These are phyloP conservation scores for Pseudogymnoascus verrucosus DNA, from an alignment of 2,329 filamentous ascomycete genomes.

Conservation along the genomic window DNA sequence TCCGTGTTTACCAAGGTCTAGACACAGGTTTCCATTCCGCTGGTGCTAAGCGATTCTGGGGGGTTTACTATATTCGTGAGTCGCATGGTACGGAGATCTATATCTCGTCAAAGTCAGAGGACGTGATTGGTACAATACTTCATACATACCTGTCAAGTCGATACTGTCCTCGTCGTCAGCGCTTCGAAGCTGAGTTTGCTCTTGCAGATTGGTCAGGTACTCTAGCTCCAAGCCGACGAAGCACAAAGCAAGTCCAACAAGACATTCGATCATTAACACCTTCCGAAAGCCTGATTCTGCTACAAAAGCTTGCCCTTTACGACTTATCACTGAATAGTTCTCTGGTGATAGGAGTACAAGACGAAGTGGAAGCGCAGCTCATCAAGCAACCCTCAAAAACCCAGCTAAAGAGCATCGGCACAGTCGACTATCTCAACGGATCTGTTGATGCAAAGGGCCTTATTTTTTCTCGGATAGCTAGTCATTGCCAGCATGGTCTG, in stretches of 20 bases:
- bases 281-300: slow-evolving; percentile 31
- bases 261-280: slow-evolving; percentile 35
- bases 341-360: slow-evolving; percentile 26
- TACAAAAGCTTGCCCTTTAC: slow-evolving; percentile 26
- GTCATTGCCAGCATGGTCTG: slow-evolving; percentile 33
- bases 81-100: slow-evolving; percentile 31
- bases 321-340: slow-evolving; percentile 18
- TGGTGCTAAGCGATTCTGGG: slow-evolving; percentile 33
- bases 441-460: slow-evolving; percentile 28
- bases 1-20: slow-evolving; percentile 29
- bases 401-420: slow-evolving; percentile 33
- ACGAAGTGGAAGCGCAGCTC: slow-evolving; percentile 29
- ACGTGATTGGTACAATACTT: slow-evolving; percentile 34
- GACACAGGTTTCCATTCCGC: slow-evolving; percentile 34
- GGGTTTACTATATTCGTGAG: slow-evolving; percentile 25
- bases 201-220: slow-evolving; percentile 31
- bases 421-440: slow-evolving; percentile 32
- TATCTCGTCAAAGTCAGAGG: slow-evolving; percentile 36
- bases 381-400: slow-evolving; percentile 31
- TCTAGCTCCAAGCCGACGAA: slow-evolving; percentile 28
- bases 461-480: slow-evolving; percentile 31
- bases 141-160: slow-evolving; percentile 38
- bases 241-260: slow-evolving; percentile 23
- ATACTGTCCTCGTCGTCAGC: slow-evolving; percentile 32
- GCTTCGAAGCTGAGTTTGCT: slow-evolving; percentile 32